A percentile compares a stretch with the other conserved stretches of the same genome.
These are phyloP conservation scores for Isoetes taiwanensis DNA, from an alignment of 75 land plant species.

Conservation along the genomic window DNA sequence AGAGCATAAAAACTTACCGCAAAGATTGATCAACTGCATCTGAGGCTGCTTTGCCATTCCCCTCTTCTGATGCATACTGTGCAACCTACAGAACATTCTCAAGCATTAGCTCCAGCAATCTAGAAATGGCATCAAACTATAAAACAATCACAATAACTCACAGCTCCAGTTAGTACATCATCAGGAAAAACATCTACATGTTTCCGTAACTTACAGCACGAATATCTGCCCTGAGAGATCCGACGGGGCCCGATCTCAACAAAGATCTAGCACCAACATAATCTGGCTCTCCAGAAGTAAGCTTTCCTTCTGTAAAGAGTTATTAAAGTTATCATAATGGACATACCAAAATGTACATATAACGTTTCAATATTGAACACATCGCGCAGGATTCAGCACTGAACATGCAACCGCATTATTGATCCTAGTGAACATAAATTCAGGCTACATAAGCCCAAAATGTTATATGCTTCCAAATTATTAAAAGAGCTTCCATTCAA, in stretches of 20 bases:
- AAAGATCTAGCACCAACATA: slow-evolving; percentile 55
- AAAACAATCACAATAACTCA: not conserved
- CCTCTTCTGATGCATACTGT: slow-evolving; percentile 85
- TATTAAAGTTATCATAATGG: not conserved
- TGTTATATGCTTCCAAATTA: not conserved
- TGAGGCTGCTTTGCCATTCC: slow-evolving; percentile 62
- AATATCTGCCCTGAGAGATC: slow-evolving; percentile 84
- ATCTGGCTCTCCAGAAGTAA: slow-evolving; percentile 32
- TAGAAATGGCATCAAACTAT: not conserved
- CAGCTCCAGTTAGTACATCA: not conserved
- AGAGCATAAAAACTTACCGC: slow-evolving; percentile 61
- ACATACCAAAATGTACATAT: not conserved
- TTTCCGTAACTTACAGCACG: slow-evolving; percentile 53
- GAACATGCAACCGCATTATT: not conserved
- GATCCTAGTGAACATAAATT: not conserved
- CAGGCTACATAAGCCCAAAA: not conserved
- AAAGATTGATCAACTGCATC: slow-evolving; percentile 76
- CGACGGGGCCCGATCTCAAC: slow-evolving; percentile 84
- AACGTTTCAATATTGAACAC: not conserved
- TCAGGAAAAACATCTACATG: not conserved
- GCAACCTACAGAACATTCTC: slow-evolving; percentile 46
- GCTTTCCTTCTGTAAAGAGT: slow-evolving; percentile 18
- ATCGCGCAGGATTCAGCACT: not conserved
- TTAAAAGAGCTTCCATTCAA: too few species aligned
- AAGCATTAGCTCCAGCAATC: not conserved